These are phyloP conservation scores for Cystobasidium pallidum DNA, from an alignment of 1,284 basidiomycete genomes.

Conservation along the genomic window DNA sequence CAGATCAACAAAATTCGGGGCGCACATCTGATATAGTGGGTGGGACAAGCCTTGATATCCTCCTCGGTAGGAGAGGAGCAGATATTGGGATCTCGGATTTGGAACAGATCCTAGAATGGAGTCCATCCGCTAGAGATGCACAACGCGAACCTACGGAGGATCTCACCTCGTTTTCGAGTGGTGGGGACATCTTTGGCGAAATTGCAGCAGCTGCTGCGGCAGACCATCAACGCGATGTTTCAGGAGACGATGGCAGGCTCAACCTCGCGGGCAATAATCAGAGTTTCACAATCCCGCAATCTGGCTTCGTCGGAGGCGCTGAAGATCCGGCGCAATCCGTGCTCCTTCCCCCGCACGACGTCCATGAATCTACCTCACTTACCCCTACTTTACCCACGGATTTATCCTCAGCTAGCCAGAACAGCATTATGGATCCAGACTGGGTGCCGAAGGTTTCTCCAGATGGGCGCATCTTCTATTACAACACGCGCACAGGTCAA, in stretches of 20 bases:
- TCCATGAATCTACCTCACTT: background rate
- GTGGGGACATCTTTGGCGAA: constrained; percentile 52
- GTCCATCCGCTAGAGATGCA: constrained; percentile 6
- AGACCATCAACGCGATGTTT: background rate
- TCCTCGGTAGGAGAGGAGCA: constrained; percentile 24
- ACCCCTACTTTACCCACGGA: constrained; percentile 2
- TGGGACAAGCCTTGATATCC: constrained; percentile 23
- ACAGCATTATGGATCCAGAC: constrained; percentile 37
- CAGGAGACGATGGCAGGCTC: background rate
- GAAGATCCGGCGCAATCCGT: background rate
- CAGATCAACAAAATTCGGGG: background rate
- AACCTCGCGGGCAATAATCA: background rate
- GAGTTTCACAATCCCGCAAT: background rate
- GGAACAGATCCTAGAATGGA: constrained; percentile 33
- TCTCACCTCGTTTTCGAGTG: constrained; percentile 48
- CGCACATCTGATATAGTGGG: background rate
- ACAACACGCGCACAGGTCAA: constrained; percentile 87
- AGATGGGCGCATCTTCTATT: constrained; percentile 77
- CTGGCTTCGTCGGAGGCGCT: background rate
- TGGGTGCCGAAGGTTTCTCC: constrained; percentile 52
- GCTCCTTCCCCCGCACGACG: constrained; percentile 15
- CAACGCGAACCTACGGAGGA: background rate
- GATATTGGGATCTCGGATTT: constrained; percentile 15
- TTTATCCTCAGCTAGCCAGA: constrained; percentile 11
- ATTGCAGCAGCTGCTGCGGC: constrained; percentile 50